Conservation (phyloP, 1,284 basidiomycete genomes). For the Filobasidium uniguttulatum region DNA sequence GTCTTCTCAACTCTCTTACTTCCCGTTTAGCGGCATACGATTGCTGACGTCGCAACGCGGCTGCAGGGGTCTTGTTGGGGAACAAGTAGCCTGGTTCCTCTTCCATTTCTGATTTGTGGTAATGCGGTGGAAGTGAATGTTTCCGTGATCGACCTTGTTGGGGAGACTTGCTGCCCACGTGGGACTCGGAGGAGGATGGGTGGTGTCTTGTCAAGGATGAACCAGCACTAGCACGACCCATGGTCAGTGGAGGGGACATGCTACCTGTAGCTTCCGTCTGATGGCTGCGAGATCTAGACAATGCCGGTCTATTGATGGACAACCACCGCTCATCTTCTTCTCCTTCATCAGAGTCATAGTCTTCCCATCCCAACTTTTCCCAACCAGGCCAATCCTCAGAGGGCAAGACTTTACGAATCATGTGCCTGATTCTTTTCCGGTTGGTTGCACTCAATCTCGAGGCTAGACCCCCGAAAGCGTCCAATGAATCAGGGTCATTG, state of each 20-base stretch:
- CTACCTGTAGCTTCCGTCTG: too few species aligned
- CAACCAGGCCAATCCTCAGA: conserved; percentile 37
- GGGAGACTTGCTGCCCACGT: too few species aligned
- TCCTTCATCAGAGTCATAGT: conserved; percentile 16
- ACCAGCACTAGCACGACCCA: too few species aligned
- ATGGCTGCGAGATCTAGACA: too few species aligned
- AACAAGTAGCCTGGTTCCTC: conserved; percentile 38
- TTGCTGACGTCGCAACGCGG: conserved; percentile 16
- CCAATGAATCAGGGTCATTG: conserved; percentile 1
- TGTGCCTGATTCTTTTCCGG: conserved; percentile 24
- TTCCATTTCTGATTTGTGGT: conserved; percentile 10
- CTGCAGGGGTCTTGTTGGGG: conserved; percentile 37
- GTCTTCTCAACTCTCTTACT: conserved; percentile 4
- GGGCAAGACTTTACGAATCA: conserved; percentile 29
- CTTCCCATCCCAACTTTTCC: conserved; percentile 36
- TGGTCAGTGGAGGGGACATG: too few species aligned
- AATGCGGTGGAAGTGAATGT: neutral
- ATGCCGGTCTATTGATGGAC: too few species aligned
- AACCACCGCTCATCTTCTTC: conserved; percentile 2
- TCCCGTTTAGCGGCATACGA: conserved; percentile 8
- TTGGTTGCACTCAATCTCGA: conserved; percentile 21
- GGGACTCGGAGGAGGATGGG: too few species aligned
- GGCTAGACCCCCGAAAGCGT: neutral
- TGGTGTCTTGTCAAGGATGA: too few species aligned
- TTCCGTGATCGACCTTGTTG: too few species aligned